Evolutionary conservation across 331 rosid species (phyloP).

Genomic region (Saraca asoca): DNA sequence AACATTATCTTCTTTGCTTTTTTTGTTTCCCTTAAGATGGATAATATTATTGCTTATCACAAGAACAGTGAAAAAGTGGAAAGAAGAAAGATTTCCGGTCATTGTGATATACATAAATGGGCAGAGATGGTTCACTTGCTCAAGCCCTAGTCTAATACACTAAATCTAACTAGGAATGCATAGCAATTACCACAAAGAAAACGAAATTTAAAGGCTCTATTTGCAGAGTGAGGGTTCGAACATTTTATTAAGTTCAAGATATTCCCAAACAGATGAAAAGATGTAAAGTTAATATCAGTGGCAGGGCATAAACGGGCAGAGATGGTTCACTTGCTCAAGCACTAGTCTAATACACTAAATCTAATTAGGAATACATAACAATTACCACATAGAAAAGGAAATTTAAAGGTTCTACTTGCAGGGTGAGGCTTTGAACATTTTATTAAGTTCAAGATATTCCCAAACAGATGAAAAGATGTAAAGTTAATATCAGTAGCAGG

Average conservation of each 20-base stretch:
- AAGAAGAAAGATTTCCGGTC: conserved; percentile 15
- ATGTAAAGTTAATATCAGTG: not conserved
- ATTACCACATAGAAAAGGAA: not conserved
- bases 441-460: not conserved
- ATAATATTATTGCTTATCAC: not conserved
- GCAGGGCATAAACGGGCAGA: not conserved
- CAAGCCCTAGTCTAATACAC: conserved; percentile 1
- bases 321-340: conserved; percentile 2
- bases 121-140: not conserved
- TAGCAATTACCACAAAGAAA: not conserved
- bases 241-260: not conserved
- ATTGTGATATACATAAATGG: not conserved
- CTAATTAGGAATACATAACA: not conserved
- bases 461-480: not conserved
- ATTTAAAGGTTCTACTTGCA: not conserved
- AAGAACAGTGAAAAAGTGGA: conserved; percentile 4
- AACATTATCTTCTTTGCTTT: conserved; percentile 22
- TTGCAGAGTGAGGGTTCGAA: too few species aligned
- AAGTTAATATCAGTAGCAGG: not conserved
- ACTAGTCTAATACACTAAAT: not conserved
- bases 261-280: not conserved
- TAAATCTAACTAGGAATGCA: not conserved
- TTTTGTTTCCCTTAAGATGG: not conserved
- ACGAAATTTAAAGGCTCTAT: not conserved
- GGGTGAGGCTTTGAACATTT: too few species aligned